Evolutionary conservation across 495 filamentous ascomycete species (phyloP).

Genomic region (Rhypophila decipiens): DNA sequence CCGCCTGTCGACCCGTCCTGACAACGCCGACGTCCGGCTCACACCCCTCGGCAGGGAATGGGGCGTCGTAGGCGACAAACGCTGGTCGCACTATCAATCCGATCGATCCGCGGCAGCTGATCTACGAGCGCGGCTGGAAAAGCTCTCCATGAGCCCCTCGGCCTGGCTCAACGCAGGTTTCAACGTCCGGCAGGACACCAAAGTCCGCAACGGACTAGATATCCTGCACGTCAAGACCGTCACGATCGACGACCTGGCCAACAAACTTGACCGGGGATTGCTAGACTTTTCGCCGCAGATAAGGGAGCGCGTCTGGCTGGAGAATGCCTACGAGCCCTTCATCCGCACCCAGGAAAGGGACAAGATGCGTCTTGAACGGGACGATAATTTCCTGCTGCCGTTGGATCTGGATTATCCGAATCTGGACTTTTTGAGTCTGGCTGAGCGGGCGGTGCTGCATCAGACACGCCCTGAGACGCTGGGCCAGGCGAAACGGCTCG

Average conservation of each 20-base stretch:
- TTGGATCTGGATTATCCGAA: conserved; percentile 68
- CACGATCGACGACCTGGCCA: conserved; percentile 47
- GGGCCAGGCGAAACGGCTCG: conserved; percentile 81
- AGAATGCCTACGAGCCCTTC: conserved; percentile 80
- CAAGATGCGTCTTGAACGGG: conserved; percentile 59
- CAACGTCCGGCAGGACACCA: conserved; percentile 52
- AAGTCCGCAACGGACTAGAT: conserved; percentile 63
- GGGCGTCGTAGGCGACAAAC: conserved; percentile 70
- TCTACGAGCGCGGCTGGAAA: conserved; percentile 52
- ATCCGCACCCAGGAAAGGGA: conserved; percentile 60
- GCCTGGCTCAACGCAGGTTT: conserved; percentile 69
- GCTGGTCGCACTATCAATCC: conserved; percentile 65
- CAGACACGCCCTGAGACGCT: conserved; percentile 70
- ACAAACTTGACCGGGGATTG: conserved; percentile 33
- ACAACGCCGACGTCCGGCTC: conserved; percentile 88
- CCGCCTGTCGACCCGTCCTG: conserved; percentile 80
- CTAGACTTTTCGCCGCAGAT: conserved; percentile 48
- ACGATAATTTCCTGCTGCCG: conserved; percentile 71
- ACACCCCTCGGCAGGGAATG: conserved; percentile 70
- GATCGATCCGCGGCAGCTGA: conserved; percentile 58
- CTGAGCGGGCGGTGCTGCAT: conserved; percentile 67
- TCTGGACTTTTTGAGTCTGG: conserved; percentile 67
- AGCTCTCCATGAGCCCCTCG: conserved; percentile 45
- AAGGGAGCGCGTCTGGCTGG: conserved; percentile 64
- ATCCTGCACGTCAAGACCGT: conserved; percentile 59